Percentiles rank a stretch among this genome's conserved stretches.
phyloP scores from a whole-genome alignment of 208 protist species.

The Tritrichomonas musculus region DNA sequence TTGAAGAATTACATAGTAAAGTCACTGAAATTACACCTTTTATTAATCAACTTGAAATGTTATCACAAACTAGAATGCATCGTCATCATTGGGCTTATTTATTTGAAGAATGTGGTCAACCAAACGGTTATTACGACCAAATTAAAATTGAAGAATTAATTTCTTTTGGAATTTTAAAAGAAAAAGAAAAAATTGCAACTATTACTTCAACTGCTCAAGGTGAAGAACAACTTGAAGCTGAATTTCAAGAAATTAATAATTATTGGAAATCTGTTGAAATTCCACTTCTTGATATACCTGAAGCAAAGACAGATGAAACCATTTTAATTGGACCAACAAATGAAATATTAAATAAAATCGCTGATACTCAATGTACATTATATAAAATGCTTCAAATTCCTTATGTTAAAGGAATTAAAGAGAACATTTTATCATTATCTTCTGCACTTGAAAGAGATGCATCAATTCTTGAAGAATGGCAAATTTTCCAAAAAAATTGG shows the following conservation, averaged over 20 bases:
- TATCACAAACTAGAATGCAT: neutral
- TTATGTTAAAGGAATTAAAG: neutral
- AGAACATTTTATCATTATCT: neutral
- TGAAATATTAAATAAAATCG: neutral
- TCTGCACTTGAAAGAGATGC: neutral
- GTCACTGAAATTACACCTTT: neutral
- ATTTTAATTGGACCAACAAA: neutral
- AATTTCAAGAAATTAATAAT: neutral
- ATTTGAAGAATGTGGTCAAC: neutral
- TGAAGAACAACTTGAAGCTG: neutral
- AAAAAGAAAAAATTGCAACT: neutral
- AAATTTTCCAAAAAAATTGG: neutral
- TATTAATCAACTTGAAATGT: neutral
- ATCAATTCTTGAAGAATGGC: neutral
- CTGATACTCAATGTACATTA: neutral
- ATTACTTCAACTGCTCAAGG: neutral
- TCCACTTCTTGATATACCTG: neutral
- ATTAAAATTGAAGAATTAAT: slow-evolving; percentile 32
- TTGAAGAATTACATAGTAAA: neutral
- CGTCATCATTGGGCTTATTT: slow-evolving; percentile 1
- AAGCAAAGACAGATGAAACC: neutral
- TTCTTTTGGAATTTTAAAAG: neutral
- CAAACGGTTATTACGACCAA: neutral
- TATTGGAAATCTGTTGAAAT: neutral
- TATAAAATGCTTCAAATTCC: neutral